phyloP scores from a whole-genome alignment of 2,329 filamentous ascomycete genomes.

The Pseudogymnoascus sp. region DNA sequence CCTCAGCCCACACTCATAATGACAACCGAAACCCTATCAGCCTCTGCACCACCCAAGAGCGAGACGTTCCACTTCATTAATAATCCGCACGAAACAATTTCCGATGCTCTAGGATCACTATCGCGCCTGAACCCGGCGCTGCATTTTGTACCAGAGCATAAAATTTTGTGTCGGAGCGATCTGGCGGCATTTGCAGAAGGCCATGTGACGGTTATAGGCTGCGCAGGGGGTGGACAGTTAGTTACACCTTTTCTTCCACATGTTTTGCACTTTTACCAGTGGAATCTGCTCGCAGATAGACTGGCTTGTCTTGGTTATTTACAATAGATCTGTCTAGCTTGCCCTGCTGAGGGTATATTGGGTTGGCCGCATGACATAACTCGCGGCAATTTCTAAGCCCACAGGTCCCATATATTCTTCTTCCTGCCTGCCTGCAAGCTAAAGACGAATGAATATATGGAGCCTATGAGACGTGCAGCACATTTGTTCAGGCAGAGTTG shows the following conservation, averaged over 20 bases:
- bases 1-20: background rate
- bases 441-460: background rate
- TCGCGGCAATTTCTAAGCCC: background rate
- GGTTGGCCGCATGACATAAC: background rate
- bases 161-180: constrained; percentile 21
- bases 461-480: background rate
- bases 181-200: constrained; percentile 19
- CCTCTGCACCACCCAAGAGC: constrained; percentile 14
- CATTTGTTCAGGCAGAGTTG: background rate
- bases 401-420: background rate
- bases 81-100: constrained; percentile 16
- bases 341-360: background rate
- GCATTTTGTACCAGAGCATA: constrained; percentile 18
- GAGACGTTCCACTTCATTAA: constrained; percentile 20
- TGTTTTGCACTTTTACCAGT: background rate
- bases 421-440: background rate
- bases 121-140: constrained; percentile 20
- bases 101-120: constrained; percentile 20
- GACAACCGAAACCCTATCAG: constrained; percentile 13
- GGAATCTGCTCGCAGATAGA: background rate
- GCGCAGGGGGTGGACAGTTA: constrained; percentile 23
- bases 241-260: background rate
- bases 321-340: background rate
- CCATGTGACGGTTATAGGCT: constrained; percentile 24
- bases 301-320: background rate